Conservation (phyloP, 805 yeast genomes). For the Blastobotrys terrestris region DNA sequence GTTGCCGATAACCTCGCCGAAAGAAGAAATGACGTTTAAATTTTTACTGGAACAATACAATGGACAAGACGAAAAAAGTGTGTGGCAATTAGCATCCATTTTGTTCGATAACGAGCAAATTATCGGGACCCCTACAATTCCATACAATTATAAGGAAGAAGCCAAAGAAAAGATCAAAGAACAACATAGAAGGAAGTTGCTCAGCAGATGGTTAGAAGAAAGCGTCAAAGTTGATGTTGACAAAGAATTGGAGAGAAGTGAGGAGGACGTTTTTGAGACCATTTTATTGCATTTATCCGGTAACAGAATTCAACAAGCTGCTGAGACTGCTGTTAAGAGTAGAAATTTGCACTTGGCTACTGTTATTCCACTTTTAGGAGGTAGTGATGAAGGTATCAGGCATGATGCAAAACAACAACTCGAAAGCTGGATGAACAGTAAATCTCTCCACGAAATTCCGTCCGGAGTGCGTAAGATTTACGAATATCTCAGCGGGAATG, state of each 20-base stretch:
- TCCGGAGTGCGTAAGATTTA: constrained; percentile 50
- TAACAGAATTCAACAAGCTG: constrained; percentile 58
- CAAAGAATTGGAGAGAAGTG: constrained; percentile 24
- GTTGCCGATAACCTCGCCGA: constrained; percentile 2
- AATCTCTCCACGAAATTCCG: constrained; percentile 44
- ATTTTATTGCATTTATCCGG: constrained; percentile 41
- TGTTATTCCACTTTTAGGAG: constrained; percentile 61
- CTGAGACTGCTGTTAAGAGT: constrained; percentile 51
- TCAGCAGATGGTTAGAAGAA: constrained; percentile 53
- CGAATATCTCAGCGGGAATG: constrained; percentile 47
- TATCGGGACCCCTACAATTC: constrained; percentile 20
- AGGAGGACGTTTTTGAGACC: constrained; percentile 41
- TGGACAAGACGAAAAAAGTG: constrained; percentile 24
- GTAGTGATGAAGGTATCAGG: constrained; percentile 56
- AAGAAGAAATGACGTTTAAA: constrained; percentile 4
- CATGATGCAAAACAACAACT: constrained; percentile 56
- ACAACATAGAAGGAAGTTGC: constrained; percentile 36
- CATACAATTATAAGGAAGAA: constrained; percentile 20
- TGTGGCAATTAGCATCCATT: constrained; percentile 55
- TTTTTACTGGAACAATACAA: background rate
- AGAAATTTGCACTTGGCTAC: constrained; percentile 66
- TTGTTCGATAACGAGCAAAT: constrained; percentile 45
- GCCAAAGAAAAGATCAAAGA: constrained; percentile 21
- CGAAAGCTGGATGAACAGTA: constrained; percentile 52
- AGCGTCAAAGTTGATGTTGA: constrained; percentile 37